Evolutionary conservation across 208 protist genomes (phyloP), one percentile per base, ranked within the genome.

Genomic region (Trypanosoma congolense): DNA sequence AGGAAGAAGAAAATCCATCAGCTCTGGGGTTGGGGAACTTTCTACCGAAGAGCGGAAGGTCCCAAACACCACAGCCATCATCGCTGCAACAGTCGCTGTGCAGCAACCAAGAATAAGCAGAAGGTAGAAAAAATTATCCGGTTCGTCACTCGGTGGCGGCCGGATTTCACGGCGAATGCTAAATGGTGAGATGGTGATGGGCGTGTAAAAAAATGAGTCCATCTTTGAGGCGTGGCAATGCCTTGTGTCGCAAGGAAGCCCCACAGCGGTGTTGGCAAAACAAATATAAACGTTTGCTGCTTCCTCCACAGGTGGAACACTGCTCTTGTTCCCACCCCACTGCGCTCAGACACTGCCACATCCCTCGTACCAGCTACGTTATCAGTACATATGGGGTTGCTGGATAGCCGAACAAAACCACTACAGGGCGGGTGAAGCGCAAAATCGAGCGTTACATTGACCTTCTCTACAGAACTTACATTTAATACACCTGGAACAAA

Each of bases 181-280:
- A 36, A 65, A 65, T 5, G 49, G 60, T 24, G 31, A 53, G 33
- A 58, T 47, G 14, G 51, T 65, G 14, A 65, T 51, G 1, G 60
- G 50, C 1, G 50, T 58, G 26, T 45, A 65, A 1, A 65, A 18
- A 53, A 53, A 45, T 3, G 40, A 16, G 19, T n/a, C 24, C 36
- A 14, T 10, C 50, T n/a, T n/a, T 5, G 6, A 24, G 29, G 0
- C 30, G 18, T 36, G 14, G 14, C 12, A 24, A 38, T 3, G 31
- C 21, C 9, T 33, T 9, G 4, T 5, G 2, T 26, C 25, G 22
- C 21, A 51, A 9, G 41, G 44, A 1, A 65, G 29, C 18, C n/a
- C 18, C 19, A 65, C 33, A 43, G 43, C 36, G 8, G 2, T 8
- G 16, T 53, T 56, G 10, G 60, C 49, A 33, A 65, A 53, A 36